Evolutionary conservation across 805 yeast species (phyloP), one percentile per base, ranked within the genome.

Genomic region (Kazachstania viticola): DNA sequence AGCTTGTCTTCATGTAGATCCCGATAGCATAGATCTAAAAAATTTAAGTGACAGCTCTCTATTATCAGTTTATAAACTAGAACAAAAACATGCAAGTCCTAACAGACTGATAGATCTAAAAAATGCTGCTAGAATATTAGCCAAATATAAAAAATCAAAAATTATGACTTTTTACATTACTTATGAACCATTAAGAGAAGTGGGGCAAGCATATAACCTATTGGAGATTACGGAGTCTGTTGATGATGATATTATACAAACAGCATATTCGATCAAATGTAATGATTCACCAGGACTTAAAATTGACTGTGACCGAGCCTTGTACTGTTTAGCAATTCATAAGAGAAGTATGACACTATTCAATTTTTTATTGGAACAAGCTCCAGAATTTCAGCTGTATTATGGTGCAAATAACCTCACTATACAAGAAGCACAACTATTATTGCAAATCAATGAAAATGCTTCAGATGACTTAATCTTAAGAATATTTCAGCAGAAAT

Each of bases 171-270:
- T 51, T 25, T 65, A 49, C 32, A 48, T 69, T 23, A 66, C 57
- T 9, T 58, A 67, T 24, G 76, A 74, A 36, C 73, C 72, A 3
- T 56, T 46, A 31, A 34, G 34, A 12, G 36, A 27, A 8, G 45
- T 68, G 32, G 56, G 62, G n/a, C 66, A 67, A 29, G 81, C 84
- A 0, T 76, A 73, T 41, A 53, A 58, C 0, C 45, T 57, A 1
- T 51, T 79, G 21, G 79, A 69, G 9, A 62, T 72, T 13, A 65
- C 65, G 32, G 62, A 64, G 1, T 54, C 62, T 1, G 71, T 75
- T 11, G 78, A 71, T 36, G 82, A 77, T 47, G 91, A 81, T 39
- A 73, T 80, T 27, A 69, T 83, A 3, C 64, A 74, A 18, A 79
- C 93, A 1, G 87, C 93, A 1, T 80, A 72, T 46, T 75, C 79